Percentiles rank a stretch among this genome's conserved stretches.
Conservation (phyloP, 352 stramenopile genomes). For the Phytophthora pseudosyringae region DNA sequence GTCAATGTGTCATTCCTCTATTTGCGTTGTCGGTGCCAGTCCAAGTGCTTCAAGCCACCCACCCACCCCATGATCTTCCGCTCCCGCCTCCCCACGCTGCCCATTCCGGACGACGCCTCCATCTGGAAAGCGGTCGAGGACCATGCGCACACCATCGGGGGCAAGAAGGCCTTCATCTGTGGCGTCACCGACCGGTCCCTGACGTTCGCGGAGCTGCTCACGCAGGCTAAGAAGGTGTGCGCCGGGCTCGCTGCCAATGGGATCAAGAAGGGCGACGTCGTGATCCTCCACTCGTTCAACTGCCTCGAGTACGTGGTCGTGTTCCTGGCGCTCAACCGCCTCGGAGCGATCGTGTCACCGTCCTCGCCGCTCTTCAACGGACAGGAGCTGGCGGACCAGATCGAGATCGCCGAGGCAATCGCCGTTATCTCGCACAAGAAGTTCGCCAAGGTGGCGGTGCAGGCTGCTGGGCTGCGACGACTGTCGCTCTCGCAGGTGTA, state of each 20-base stretch:
- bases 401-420: constrained; percentile 38
- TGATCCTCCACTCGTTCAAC: constrained; percentile 66
- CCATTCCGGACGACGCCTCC: constrained; percentile 44
- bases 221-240: constrained; percentile 37
- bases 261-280: constrained; percentile 58
- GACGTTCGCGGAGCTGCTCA: constrained; percentile 45
- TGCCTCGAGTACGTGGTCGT: constrained; percentile 67
- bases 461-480: constrained; percentile 30
- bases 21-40: constrained; percentile 22
- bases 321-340: constrained; percentile 51
- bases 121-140: constrained; percentile 52
- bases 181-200: constrained; percentile 48
- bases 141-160: constrained; percentile 32
- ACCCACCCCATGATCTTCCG: constrained; percentile 47
- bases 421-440: constrained; percentile 49
- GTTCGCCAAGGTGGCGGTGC: constrained; percentile 39
- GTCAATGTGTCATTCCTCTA: constrained; percentile 29
- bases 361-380: constrained; percentile 52
- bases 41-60: constrained; percentile 1
- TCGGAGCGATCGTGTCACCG: constrained; percentile 53
- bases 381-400: constrained; percentile 45
- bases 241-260: constrained; percentile 48
- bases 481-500: constrained; percentile 29
- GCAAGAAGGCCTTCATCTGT: constrained; percentile 51
- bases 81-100: constrained; percentile 33